Conservation (phyloP, 2,329 filamentous ascomycete species). For the Aspergillus uvarum region DNA sequence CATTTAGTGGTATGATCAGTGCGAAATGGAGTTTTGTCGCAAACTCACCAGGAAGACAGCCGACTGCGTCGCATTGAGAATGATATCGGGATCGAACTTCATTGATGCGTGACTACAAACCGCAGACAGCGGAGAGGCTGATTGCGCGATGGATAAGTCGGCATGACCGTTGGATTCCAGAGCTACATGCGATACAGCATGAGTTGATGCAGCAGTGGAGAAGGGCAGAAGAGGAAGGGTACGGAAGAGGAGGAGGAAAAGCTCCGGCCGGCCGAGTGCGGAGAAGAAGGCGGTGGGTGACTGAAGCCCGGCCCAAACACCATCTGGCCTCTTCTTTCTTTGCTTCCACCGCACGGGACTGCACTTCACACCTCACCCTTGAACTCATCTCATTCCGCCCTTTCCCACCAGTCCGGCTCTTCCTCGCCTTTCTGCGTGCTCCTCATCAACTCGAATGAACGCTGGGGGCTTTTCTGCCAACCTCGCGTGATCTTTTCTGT, state of each 20-base stretch:
- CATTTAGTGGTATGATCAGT: conserved; percentile 12
- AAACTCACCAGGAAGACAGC: conserved; percentile 40
- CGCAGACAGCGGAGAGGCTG: conserved; percentile 7
- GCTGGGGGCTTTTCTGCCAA: not conserved
- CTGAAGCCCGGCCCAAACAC: conserved; percentile 4
- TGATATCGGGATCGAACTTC: conserved; percentile 41
- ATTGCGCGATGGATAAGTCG: not conserved
- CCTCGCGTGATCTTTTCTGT: not conserved
- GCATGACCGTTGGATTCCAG: conserved; percentile 9
- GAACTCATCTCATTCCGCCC: conserved; percentile 8
- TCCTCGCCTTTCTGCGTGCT: conserved; percentile 2
- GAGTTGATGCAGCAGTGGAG: not conserved
- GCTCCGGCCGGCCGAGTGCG: not conserved
- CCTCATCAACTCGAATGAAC: not conserved
- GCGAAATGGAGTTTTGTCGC: not conserved
- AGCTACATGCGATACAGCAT: not conserved
- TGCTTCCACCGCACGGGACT: not conserved
- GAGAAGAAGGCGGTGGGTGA: conserved; percentile 19
- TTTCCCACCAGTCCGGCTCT: not conserved
- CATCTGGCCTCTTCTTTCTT: conserved; percentile 25
- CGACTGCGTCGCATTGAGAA: conserved; percentile 39
- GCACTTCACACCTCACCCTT: not conserved
- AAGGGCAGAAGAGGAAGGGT: not conserved
- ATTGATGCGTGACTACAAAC: conserved; percentile 39
- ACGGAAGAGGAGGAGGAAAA: not conserved